phyloP scores from a whole-genome alignment of 1,284 basidiomycete species.

The Meripilus lineatus region DNA sequence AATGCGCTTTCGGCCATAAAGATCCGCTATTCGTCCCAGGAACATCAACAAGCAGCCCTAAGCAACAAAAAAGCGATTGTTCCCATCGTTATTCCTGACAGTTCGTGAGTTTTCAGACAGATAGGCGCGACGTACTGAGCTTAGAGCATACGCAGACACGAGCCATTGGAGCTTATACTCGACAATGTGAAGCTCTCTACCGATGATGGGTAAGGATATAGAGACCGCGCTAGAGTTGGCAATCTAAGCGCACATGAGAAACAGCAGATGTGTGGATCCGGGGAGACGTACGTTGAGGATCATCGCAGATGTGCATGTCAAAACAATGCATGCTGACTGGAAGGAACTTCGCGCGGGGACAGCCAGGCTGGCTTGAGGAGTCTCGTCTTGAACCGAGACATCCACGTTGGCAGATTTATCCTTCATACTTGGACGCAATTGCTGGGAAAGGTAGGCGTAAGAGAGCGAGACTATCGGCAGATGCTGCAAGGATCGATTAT shows the following conservation, averaged over 20 bases:
- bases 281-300: slow-evolving; percentile 3
- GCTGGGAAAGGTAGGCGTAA: no score
- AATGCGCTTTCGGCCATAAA: slow-evolving; percentile 49
- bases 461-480: no score
- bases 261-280: no score
- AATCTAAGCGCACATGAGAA: no score
- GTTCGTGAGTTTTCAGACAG: no score
- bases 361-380: no score
- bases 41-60: slow-evolving; percentile 57
- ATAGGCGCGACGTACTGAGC: slow-evolving; percentile 36
- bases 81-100: no score
- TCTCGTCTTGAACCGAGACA: no score
- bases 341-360: no score
- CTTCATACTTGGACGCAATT: no score
- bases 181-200: slow-evolving; percentile 38
- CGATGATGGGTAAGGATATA: slow-evolving; percentile 53
- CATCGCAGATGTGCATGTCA: slow-evolving; percentile 5
- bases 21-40: slow-evolving; percentile 56
- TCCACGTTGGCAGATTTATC: no score
- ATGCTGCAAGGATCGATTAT: no score
- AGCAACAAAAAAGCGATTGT: neutral
- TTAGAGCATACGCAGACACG: slow-evolving; percentile 48
- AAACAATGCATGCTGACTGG: neutral
- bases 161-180: slow-evolving; percentile 53
- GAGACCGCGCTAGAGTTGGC: slow-evolving; percentile 30